phyloP scores from a whole-genome alignment of 345 rosid genomes.

The Eucalyptus coolabah region DNA sequence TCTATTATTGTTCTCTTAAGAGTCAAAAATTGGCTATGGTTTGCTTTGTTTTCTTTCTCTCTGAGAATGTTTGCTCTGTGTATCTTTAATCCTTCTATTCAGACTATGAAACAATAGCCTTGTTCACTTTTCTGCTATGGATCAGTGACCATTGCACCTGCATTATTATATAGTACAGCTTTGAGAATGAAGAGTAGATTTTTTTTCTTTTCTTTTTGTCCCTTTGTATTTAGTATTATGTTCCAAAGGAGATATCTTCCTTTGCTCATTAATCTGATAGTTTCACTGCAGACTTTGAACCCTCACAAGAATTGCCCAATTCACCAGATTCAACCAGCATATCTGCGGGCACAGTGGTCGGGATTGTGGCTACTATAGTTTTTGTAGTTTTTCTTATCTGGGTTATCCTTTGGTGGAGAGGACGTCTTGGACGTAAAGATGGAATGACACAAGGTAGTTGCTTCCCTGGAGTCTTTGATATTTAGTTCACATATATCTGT shows the following conservation, averaged over 20 bases:
- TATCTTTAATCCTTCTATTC: background rate
- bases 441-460: constrained; percentile 19
- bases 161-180: background rate
- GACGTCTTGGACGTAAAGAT: constrained; percentile 12
- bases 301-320: too few relatives aligned
- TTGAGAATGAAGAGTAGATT: background rate
- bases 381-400: constrained; percentile 13
- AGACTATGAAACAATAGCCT: background rate
- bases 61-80: background rate
- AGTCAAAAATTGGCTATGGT: background rate
- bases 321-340: background rate
- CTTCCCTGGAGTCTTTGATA: background rate
- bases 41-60: background rate
- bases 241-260: too few relatives aligned
- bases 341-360: background rate
- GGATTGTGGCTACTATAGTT: constrained; percentile 9
- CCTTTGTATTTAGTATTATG: too few relatives aligned
- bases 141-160: background rate
- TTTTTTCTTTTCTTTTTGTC: background rate
- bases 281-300: too few relatives aligned
- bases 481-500: too few relatives aligned
- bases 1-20: background rate
- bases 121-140: background rate
- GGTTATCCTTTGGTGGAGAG: constrained; percentile 40
- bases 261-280: too few relatives aligned